phyloP scores from a whole-genome alignment of 345 rosid species.

The Rhodamnia rubescens region DNA sequence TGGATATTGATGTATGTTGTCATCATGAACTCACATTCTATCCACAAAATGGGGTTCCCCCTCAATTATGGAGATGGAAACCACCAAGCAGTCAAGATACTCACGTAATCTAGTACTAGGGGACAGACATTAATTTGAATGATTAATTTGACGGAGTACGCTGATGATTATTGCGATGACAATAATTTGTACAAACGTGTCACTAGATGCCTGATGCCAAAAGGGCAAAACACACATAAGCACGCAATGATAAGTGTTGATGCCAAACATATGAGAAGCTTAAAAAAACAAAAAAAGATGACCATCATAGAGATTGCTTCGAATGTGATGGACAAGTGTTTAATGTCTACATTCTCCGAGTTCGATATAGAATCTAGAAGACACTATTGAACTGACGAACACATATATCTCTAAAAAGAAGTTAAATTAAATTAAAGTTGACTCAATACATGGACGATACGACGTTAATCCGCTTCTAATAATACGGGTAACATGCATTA shows the following conservation, averaged over 20 bases:
- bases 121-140: background rate
- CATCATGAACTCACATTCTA: background rate
- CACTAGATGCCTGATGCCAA: background rate
- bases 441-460: background rate
- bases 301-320: background rate
- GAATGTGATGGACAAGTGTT: background rate
- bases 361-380: background rate
- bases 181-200: background rate
- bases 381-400: background rate
- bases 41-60: background rate
- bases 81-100: background rate
- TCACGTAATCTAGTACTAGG: background rate
- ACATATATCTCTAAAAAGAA: background rate
- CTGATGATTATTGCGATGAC: background rate
- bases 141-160: background rate
- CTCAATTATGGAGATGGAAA: background rate
- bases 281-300: background rate
- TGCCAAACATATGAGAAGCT: background rate
- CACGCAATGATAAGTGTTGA: background rate
- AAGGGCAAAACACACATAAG: background rate
- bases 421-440: background rate
- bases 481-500: background rate
- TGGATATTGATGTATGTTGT: background rate
- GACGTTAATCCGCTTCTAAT: background rate
- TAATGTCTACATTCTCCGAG: background rate